These are phyloP conservation scores for Mycena latifolia DNA, from an alignment of 768 basidiomycete genomes.

Conservation along the genomic window DNA sequence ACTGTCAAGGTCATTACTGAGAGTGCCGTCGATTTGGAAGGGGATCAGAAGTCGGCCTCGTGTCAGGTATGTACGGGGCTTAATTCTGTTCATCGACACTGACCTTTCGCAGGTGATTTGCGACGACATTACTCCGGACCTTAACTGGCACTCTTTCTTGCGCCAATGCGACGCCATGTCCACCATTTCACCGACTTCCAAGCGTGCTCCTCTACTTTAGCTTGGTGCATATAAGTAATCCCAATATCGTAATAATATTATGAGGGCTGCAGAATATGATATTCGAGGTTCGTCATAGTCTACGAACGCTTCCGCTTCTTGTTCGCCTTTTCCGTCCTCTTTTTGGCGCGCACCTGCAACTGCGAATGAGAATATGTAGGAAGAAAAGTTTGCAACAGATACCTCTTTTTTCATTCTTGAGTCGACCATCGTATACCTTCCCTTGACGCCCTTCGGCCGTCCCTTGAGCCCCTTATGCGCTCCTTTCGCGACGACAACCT, in stretches of 20 bases:
- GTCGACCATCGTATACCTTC: constrained; percentile 95
- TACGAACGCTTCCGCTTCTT: constrained; percentile 67
- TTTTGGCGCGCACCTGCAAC: constrained; percentile 82
- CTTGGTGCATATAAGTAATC: constrained; percentile 2
- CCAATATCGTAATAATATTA: not conserved
- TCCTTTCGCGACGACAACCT: constrained; percentile 94
- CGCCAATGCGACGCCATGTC: constrained; percentile 53
- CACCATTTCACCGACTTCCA: constrained; percentile 21
- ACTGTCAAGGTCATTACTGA: constrained; percentile 52
- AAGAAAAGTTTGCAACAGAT: constrained; percentile 36
- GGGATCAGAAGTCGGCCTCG: constrained; percentile 58
- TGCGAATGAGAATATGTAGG: constrained; percentile 24
- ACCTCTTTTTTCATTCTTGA: constrained; percentile 95
- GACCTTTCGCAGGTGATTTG: constrained; percentile 57
- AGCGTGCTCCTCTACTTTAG: not conserved
- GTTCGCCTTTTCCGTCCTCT: constrained; percentile 80
- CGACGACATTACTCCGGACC: constrained; percentile 49
- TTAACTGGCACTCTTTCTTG: constrained; percentile 58
- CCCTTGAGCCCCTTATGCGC: constrained; percentile 91
- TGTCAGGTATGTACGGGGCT: constrained; percentile 63
- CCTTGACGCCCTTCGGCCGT: constrained; percentile 95
- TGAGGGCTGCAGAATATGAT: not conserved
- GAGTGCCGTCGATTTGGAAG: constrained; percentile 66
- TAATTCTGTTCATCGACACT: not conserved
- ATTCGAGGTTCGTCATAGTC: not conserved